Evolutionary conservation across 2,329 filamentous ascomycete genomes (phyloP).

Genomic region (Plenodomus tracheiphilus): DNA sequence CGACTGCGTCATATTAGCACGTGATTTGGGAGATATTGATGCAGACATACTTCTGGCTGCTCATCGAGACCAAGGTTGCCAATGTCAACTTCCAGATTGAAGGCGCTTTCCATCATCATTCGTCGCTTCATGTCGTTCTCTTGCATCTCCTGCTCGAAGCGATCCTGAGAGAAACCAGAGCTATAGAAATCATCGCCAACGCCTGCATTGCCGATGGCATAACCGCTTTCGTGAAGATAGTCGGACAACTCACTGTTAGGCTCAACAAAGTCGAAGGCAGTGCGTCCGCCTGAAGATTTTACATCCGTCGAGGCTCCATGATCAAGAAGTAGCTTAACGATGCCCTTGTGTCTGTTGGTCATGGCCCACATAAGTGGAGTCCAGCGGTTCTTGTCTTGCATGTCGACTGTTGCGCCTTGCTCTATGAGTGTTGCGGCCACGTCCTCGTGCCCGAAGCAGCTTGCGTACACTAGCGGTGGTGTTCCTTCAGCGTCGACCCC

Average conservation of each 20-base stretch:
- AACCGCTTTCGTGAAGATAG: conserved; percentile 92
- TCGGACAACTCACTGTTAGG: conserved; percentile 96
- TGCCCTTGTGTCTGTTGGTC: conserved; percentile 96
- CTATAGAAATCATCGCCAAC: conserved; percentile 91
- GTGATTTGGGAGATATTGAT: conserved; percentile 15
- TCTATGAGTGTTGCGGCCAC: conserved; percentile 84
- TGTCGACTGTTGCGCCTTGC: conserved; percentile 85
- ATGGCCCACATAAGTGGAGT: conserved; percentile 99
- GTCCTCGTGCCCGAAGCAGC: conserved; percentile 93
- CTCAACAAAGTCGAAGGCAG: conserved; percentile 92
- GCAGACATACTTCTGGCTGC: conserved; percentile 74
- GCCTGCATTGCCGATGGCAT: conserved; percentile 79
- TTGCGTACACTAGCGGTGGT: conserved; percentile 94
- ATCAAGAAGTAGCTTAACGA: conserved; percentile 89
- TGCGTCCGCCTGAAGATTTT: conserved; percentile 90
- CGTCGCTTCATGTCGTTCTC: conserved; percentile 93
- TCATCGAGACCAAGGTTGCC: conserved; percentile 96
- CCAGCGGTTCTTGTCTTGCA: conserved; percentile 95
- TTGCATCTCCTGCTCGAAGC: conserved; percentile 95
- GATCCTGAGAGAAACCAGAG: conserved; percentile 86
- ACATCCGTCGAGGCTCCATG: conserved; percentile 94
- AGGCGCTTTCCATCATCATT: conserved; percentile 99
- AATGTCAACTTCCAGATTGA: conserved; percentile 93
- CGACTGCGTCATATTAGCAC: conserved; percentile 29
- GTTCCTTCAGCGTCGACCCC: conserved; percentile 91